These are phyloP conservation scores for Trichoderma pleuroti DNA, from an alignment of 2,329 filamentous ascomycete genomes.

Conservation along the genomic window DNA sequence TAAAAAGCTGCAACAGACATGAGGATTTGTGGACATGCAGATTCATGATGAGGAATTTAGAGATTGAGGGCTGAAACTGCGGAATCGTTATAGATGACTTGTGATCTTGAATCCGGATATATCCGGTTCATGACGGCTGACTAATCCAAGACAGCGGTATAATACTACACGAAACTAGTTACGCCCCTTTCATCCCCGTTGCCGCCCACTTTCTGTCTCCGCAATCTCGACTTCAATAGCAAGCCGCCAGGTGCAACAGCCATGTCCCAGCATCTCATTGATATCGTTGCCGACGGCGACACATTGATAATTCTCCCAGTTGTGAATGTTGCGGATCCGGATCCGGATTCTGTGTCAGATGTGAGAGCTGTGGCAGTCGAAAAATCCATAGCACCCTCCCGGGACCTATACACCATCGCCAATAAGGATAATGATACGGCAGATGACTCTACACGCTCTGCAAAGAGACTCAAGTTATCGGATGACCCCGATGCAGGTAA, in stretches of 20 bases:
- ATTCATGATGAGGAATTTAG: neutral
- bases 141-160: neutral
- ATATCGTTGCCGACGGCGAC: constrained; percentile 11
- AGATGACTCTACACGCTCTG: neutral
- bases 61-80: neutral
- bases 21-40: neutral
- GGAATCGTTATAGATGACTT: neutral
- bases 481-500: neutral
- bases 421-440: too few species aligned
- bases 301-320: neutral
- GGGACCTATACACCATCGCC: too few species aligned
- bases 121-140: neutral
- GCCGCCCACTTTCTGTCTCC: neutral
- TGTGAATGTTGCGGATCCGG: neutral
- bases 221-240: neutral
- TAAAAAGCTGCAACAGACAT: neutral
- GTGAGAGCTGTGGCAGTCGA: neutral
- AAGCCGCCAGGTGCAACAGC: neutral
- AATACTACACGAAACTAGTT: neutral
- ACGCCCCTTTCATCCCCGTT: neutral
- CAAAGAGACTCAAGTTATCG: neutral
- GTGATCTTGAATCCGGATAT: neutral
- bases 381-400: too few species aligned
- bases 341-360: neutral
- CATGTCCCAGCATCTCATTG: neutral